These are phyloP conservation scores for Acorus gramineus DNA, from an alignment of 106 monocot species.

Conservation along the genomic window DNA sequence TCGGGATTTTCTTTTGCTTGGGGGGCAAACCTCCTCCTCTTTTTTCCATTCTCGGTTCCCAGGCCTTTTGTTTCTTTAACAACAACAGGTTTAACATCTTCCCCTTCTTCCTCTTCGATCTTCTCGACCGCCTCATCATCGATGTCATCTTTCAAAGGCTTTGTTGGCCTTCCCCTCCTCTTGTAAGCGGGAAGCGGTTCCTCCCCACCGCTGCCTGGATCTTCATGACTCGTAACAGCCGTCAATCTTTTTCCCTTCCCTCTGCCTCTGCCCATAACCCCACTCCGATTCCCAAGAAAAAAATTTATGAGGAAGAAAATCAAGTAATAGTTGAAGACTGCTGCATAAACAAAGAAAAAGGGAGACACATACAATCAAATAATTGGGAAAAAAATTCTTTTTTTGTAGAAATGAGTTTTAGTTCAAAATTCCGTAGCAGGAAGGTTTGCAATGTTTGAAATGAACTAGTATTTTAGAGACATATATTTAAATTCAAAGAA, in stretches of 20 bases:
- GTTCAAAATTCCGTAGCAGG: too few species aligned
- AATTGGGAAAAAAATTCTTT: too few species aligned
- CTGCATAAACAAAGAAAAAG: too few species aligned
- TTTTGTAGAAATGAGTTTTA: too few species aligned
- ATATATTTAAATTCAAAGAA: too few species aligned
- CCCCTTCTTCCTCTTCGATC: slow-evolving; percentile 22
- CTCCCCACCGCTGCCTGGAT: slow-evolving; percentile 32
- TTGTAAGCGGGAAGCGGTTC: slow-evolving; percentile 35
- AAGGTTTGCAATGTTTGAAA: too few species aligned
- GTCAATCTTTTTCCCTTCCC: slow-evolving; percentile 59
- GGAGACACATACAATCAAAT: too few species aligned
- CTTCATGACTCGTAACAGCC: slow-evolving; percentile 31
- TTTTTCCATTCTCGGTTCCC: not conserved
- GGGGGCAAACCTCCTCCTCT: slow-evolving; percentile 17
- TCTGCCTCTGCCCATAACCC: slow-evolving; percentile 62
- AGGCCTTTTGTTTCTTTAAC: slow-evolving; percentile 13
- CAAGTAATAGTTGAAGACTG: too few species aligned
- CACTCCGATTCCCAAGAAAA: too few species aligned
- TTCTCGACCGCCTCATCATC: slow-evolving; percentile 28
- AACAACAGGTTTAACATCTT: slow-evolving; percentile 6
- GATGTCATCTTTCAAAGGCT: slow-evolving; percentile 40
- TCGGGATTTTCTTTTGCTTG: slow-evolving; percentile 29
- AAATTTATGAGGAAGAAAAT: too few species aligned
- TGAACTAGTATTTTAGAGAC: too few species aligned
- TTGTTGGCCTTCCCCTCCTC: slow-evolving; percentile 49